These are phyloP conservation scores for Phytophthora hibernalis DNA, from an alignment of 352 stramenopile species.

Conservation along the genomic window DNA sequence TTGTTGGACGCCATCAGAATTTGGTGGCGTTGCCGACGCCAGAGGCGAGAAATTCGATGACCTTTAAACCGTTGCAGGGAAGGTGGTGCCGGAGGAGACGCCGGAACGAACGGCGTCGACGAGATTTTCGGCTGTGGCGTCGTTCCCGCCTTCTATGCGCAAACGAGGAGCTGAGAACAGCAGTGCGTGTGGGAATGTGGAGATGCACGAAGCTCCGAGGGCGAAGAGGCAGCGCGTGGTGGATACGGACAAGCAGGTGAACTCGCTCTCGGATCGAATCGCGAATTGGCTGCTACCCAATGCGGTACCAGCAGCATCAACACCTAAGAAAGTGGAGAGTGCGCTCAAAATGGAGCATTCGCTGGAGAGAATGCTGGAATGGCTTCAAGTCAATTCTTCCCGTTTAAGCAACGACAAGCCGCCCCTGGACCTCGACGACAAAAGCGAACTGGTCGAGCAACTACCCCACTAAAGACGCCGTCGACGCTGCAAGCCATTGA, in stretches of 20 bases:
- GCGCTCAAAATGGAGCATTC: constrained; percentile 8
- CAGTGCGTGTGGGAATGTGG: constrained; percentile 23
- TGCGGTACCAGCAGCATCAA: constrained; percentile 9
- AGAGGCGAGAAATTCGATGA: constrained; percentile 8
- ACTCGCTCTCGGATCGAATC: constrained; percentile 58
- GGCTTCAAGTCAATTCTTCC: constrained; percentile 40
- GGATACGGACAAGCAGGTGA: constrained; percentile 41
- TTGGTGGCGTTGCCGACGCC: constrained; percentile 19
- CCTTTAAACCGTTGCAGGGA: constrained; percentile 44
- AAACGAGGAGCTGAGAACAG: constrained; percentile 51
- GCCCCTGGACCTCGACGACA: constrained; percentile 20
- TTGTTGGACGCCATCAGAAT: constrained; percentile 58
- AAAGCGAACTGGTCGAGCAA: constrained; percentile 25
- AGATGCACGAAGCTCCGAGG: constrained; percentile 33
- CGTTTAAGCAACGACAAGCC: constrained; percentile 43
- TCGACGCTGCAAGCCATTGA: constrained; percentile 52
- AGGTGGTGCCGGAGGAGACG: constrained; percentile 41
- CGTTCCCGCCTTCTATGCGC: constrained; percentile 38
- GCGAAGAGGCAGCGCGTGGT: constrained; percentile 55
- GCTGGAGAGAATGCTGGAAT: constrained; percentile 12
- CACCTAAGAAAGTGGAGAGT: constrained; percentile 16
- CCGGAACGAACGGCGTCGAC: constrained; percentile 41
- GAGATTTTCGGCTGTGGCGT: constrained; percentile 51
- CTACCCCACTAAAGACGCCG: constrained; percentile 34
- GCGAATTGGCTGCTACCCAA: constrained; percentile 66